Base-by-base conservation (phyloP, 179 eudicot species). In the Beta lomatogona region DNA sequence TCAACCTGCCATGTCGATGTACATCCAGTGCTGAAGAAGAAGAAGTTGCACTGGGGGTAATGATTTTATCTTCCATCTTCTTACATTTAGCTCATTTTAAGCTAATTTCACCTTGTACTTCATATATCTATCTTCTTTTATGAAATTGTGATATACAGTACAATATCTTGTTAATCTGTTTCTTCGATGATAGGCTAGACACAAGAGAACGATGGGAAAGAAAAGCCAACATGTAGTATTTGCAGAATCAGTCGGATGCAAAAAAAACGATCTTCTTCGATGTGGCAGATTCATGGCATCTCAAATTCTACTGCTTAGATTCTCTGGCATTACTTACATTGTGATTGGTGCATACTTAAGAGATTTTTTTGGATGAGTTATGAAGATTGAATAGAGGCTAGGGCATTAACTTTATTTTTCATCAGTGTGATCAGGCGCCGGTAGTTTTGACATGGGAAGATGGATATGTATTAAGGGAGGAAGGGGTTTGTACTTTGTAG, bases 1-100 rank as follows among this genome's bases (percentile, higher is more conserved):
- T 52, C 71, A 5, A 45, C 70, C n/a, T 9, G 68, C 36, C 78
- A 57, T 22, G 79, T 46, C 25, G 81, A 85, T 80, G 65, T 82
- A 15, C 87, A 83, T 83, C 86, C 79, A 31, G 84, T 53, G 15
- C 71, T 83, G 45, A 83, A 71, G 81, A 87, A 83, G 83, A 85
- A 72, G 77, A 86, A 83, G 80, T 67, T 87, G 82, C 81, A 85
- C 28, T 87, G 89, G 89, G 89, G 89, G 89, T 87, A 85, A 60
- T 69, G 13, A 75, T 80, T 45, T 6, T 46, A 31, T 16, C 14
- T 18, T 28, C 44, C 57, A 36, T 28, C 31, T 28, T 28, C 52
- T 69, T n/a, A 36, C 10, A 54, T 18, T 13, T 45, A n/a, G 52
- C 55, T 81, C 18, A 46, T 75, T 61, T 31, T 18, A 13, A 58